These are phyloP conservation scores for Mycogone perniciosa DNA, from an alignment of 2,329 filamentous ascomycete genomes.

Conservation along the genomic window DNA sequence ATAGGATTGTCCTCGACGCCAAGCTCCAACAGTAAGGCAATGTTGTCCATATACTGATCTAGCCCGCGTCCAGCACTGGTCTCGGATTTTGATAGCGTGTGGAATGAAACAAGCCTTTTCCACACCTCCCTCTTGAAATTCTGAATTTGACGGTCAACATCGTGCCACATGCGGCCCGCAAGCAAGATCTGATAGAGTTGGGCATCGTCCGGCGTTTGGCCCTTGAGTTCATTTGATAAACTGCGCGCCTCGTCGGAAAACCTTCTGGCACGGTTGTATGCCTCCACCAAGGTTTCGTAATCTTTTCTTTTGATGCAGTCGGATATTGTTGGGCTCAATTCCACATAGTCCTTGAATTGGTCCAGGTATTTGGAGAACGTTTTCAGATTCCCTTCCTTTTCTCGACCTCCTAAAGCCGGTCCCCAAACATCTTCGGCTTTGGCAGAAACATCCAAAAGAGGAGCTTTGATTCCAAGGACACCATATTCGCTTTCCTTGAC, in stretches of 20 bases:
- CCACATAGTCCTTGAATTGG: constrained; percentile 73
- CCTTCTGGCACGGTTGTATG: constrained; percentile 75
- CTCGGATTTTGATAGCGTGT: constrained; percentile 49
- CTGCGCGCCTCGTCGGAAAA: constrained; percentile 72
- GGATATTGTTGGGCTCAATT: constrained; percentile 68
- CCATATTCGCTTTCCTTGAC: constrained; percentile 91
- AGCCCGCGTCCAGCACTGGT: constrained; percentile 50
- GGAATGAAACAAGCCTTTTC: constrained; percentile 67
- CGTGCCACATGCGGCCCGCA: constrained; percentile 89
- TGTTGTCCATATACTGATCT: constrained; percentile 86
- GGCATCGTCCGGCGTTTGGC: constrained; percentile 60
- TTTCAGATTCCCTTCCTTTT: constrained; percentile 84
- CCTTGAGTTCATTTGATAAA: constrained; percentile 53
- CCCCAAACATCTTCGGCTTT: constrained; percentile 98
- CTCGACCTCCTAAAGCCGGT: constrained; percentile 80
- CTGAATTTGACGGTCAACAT: constrained; percentile 82
- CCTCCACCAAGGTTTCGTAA: constrained; percentile 79
- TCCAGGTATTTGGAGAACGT: constrained; percentile 69
- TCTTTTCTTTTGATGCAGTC: constrained; percentile 88
- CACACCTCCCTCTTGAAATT: constrained; percentile 84
- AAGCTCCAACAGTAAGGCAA: constrained; percentile 80
- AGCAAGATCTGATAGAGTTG: constrained; percentile 83
- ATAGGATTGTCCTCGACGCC: constrained; percentile 95
- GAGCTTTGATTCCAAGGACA: constrained; percentile 78
- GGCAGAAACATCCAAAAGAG: constrained; percentile 80